Evolutionary conservation across 495 filamentous ascomycete species (phyloP), one percentile per base, ranked within the genome.

Genomic region (Neurospora sp.): DNA sequence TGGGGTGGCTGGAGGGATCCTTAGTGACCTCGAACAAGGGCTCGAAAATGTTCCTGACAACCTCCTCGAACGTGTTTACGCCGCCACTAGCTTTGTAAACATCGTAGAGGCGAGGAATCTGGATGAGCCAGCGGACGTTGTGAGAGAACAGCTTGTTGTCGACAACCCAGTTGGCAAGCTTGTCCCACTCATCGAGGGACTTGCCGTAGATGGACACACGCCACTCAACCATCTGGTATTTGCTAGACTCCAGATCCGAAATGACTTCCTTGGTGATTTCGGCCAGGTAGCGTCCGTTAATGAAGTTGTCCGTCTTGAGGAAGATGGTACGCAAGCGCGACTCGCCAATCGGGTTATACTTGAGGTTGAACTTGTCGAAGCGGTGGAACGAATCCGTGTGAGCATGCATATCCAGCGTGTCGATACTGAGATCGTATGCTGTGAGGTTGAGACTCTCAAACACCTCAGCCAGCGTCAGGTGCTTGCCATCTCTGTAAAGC

Each of bases 201-300:
- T 93, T 91, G 71, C 96, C 96, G 79, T 99, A 98, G 74, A 99
- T 94, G 14, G 94, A 97, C 72, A 99, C 96, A 20, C 96, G 93
- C 93, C 96, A 99, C 84, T 99, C 96, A 7, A 94, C 96, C 92
- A 99, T 97, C 81, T 99, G 96, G 78, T 99, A 98, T 80, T 99
- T 99, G 88, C 95, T 98, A 40, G 95, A 95, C 81, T 99, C 96
- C 23, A 99, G 84, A 83, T 99, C 96, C n/a, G 93, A 89, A 38
- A 99, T 97, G 46, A 99, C 96, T 80, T 99, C 96, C 78, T 96
- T 96, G 9, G 96, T 98, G 59, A 99, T 96, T 78, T 99, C 96
- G 0, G 96, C 96, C 27, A 99, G 87, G 81, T 99, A 99, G 39
- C 94, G 91, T 31, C 96, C 96, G 75, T 97, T 89, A 77, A 99